Base-by-base conservation (phyloP, 345 rosid species). In the Excoecaria cochinchinensis region DNA sequence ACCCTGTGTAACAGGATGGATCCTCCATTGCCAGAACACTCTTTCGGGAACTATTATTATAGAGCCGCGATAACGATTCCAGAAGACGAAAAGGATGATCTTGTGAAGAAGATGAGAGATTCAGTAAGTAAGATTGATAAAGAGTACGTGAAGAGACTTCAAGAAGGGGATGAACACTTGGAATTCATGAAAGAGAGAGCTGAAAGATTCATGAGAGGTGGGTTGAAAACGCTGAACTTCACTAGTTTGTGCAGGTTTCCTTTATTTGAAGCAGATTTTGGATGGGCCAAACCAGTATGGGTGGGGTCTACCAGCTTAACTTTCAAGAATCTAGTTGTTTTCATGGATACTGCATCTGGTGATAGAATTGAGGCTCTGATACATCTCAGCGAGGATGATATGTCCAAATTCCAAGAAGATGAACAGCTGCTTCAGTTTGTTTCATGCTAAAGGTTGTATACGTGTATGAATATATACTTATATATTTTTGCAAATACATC, bases 211-310 rank as follows among this genome's bases (percentile, higher is more conserved):
- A 51, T 51, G 5, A 78, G 31, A 31, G 85, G 88, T 12, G 85
- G 82, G 70, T 22, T 71, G 13, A 71, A 6, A 19, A n/a, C 0
- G 13, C 59, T 66, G 21, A 39, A 15, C 57, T 79, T 77, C 55
- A 53, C 86, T 12, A 88, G 91, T 56, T 62, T 87, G 84, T 86
- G 89, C 60, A 62, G 69, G 56, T 82, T 84, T 67, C 85, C 83
- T 15, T 44, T 81, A 42, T 86, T 84, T 36, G 85, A 86, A 69
- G 83, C 84, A 10, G 88, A 88, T 50, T 86, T 88, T 25, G 85
- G 88, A 31, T 84, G 87, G 91, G 46, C 58, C 0, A 77, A 60
- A 25, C 80, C 80, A 0, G 3, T 55, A 1, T 78, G 76, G 80
- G 76, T 5, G 0, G 82, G 78, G 2, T 3, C 53, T 11, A 59